phyloP scores from a whole-genome alignment of 108 stramenopile genomes.

The Nitzschia sp. region DNA sequence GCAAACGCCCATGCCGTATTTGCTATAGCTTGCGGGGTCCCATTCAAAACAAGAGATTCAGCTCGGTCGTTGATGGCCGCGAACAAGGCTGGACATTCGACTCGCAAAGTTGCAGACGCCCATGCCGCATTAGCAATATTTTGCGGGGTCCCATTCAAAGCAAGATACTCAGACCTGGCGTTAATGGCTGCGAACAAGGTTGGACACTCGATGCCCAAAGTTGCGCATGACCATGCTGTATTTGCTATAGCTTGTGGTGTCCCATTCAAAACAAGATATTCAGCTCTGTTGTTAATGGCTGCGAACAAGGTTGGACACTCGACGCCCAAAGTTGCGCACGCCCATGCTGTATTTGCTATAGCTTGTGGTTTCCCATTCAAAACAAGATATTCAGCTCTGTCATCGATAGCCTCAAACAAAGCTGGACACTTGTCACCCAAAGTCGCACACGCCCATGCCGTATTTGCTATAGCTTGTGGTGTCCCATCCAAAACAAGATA shows the following conservation, averaged over 20 bases:
- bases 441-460: conserved; percentile 25
- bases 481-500: not conserved
- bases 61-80: too few relatives aligned
- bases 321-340: conserved; percentile 26
- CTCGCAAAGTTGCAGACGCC: conserved; percentile 17
- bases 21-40: too few relatives aligned
- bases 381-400: conserved; percentile 6
- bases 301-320: conserved; percentile 20
- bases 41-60: too few relatives aligned
- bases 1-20: too few relatives aligned
- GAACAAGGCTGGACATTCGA: too few relatives aligned
- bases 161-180: conserved; percentile 3
- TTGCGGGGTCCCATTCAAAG: conserved; percentile 14
- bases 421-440: conserved; percentile 7
- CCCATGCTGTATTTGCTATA: conserved; percentile 30
- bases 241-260: conserved; percentile 29
- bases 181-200: conserved; percentile 14
- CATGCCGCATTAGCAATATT: conserved; percentile 21
- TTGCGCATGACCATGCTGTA: conserved; percentile 24
- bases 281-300: conserved; percentile 12
- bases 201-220: conserved; percentile 10
- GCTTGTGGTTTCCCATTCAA: conserved; percentile 16
- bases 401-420: conserved; percentile 17
- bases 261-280: conserved; percentile 8
- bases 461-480: conserved; percentile 23